Base-by-base conservation (phyloP, 495 filamentous ascomycete genomes). In the Penicillium desertorum region DNA sequence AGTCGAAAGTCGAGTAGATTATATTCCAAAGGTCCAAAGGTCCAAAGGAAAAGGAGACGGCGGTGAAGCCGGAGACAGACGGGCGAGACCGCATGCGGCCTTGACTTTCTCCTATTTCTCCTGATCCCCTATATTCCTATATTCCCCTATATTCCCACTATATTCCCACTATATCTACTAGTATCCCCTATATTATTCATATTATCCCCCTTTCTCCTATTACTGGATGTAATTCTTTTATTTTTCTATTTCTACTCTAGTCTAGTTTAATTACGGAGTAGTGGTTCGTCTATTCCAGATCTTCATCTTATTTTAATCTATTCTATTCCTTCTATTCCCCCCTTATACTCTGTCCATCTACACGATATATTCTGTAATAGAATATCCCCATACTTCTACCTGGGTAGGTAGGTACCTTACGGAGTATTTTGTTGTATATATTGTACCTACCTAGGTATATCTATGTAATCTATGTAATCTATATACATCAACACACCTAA, bases 11-110 rank as follows among this genome's bases (percentile, higher is more conserved):
- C 10, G 9, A 34, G 17, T 20, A 22, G 47, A 29, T 11, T 27
- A 25, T n/a, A 41, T 19, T n/a, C 8, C 3, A 27, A 22, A 22
- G 22, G 22, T 22, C 22, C 23, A 11, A 30, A 30, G 9, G 29
- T 11, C 34, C 27, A 29, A 53, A 41, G 54, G 41, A 51, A 50
- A 47, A 46, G 58, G 49, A 43, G 54, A 48, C 54, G 54, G 50
- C 57, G 57, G 51, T 60, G 52, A 58, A 53, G 52, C 32, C 51
- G 54, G 43, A 56, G 48, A 36, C 27, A 44, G 45, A 44, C 48
- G 44, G 58, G n/a, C 48, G 47, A 60, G 61, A 55, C 58, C 58
- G 62, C 62, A 61, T 64, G 62, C 62, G 62, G 62, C 43, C 16
- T 53, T 52, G 19, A 32, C 42, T 42, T 29, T 29, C 27, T 37